Evolutionary conservation across 495 filamentous ascomycete species (phyloP).

Genomic region (Penicillium simplicissimum): DNA sequence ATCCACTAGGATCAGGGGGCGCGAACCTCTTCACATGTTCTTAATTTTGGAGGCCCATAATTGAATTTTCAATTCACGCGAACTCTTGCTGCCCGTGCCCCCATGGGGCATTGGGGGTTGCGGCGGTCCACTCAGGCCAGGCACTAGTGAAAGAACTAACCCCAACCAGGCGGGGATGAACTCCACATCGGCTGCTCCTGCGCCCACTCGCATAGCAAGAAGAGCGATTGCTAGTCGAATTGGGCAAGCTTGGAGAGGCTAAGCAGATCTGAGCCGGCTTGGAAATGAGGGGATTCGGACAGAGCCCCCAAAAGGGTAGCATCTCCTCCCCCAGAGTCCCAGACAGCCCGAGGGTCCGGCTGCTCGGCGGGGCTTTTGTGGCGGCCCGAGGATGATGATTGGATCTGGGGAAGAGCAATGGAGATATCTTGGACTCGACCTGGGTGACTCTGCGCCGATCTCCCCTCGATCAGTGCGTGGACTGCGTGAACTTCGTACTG

Average conservation of each 20-base stretch:
- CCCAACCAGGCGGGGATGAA: constrained; percentile 5
- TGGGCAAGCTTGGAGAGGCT: background rate
- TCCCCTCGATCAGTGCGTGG: background rate
- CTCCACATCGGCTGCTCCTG: constrained; percentile 4
- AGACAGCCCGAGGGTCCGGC: background rate
- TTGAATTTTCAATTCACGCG: background rate
- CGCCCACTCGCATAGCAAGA: background rate
- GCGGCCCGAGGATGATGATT: background rate
- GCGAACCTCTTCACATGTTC: constrained; percentile 17
- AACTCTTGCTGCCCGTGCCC: background rate
- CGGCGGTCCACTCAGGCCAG: background rate
- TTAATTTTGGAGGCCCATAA: constrained; percentile 4
- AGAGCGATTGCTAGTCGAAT: background rate
- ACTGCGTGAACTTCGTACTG: too few species aligned
- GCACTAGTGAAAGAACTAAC: constrained; percentile 1
- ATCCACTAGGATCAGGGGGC: background rate
- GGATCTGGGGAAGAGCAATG: constrained; percentile 1
- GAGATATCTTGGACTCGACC: too few species aligned
- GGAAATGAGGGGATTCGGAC: constrained; percentile 14
- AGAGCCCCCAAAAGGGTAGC: constrained; percentile 5
- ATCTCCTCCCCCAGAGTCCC: constrained; percentile 6
- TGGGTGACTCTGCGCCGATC: constrained; percentile 5
- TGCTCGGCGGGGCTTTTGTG: too few species aligned
- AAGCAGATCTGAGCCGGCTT: background rate
- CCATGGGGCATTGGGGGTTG: constrained; percentile 18